These are phyloP conservation scores for Phytophthora citricola DNA, from an alignment of 352 stramenopile genomes.

Conservation along the genomic window DNA sequence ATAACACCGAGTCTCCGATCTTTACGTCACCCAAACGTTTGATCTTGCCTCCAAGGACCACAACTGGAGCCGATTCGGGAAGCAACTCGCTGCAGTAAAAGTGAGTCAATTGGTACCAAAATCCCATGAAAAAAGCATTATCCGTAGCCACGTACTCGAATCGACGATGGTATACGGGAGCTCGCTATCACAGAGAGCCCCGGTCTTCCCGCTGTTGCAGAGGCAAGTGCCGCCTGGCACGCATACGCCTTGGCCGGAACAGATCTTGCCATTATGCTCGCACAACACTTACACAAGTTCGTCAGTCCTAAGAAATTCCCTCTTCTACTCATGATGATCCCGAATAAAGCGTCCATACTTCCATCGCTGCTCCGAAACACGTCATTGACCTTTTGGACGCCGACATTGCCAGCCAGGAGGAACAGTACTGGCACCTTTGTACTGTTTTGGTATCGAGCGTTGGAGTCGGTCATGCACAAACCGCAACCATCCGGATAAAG, in stretches of 20 bases:
- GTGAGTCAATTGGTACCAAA: slow-evolving; percentile 5
- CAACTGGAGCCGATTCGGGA: slow-evolving; percentile 55
- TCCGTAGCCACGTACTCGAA: slow-evolving; percentile 28
- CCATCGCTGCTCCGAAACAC: slow-evolving; percentile 69
- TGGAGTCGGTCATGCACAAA: slow-evolving; percentile 49
- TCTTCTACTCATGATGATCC: too few species aligned
- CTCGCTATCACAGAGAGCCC: slow-evolving; percentile 62
- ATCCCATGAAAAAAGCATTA: neutral
- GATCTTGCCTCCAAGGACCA: slow-evolving; percentile 25
- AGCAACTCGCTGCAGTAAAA: slow-evolving; percentile 58
- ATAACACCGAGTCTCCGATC: slow-evolving; percentile 62
- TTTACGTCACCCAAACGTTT: slow-evolving; percentile 38
- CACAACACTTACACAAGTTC: slow-evolving; percentile 63
- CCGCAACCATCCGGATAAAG: slow-evolving; percentile 77
- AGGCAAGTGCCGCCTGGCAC: slow-evolving; percentile 72
- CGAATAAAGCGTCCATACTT: slow-evolving; percentile 46
- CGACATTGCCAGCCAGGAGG: slow-evolving; percentile 74
- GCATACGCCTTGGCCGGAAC: slow-evolving; percentile 68
- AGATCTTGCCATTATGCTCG: slow-evolving; percentile 74
- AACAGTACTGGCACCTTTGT: slow-evolving; percentile 66
- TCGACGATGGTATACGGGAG: slow-evolving; percentile 60
- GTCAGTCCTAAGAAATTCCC: slow-evolving; percentile 1
- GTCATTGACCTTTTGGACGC: slow-evolving; percentile 78
- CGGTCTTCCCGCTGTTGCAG: slow-evolving; percentile 63
- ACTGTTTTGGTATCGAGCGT: slow-evolving; percentile 60